Conservation (phyloP, 768 basidiomycete species). For the Lentinula aciculospora region DNA sequence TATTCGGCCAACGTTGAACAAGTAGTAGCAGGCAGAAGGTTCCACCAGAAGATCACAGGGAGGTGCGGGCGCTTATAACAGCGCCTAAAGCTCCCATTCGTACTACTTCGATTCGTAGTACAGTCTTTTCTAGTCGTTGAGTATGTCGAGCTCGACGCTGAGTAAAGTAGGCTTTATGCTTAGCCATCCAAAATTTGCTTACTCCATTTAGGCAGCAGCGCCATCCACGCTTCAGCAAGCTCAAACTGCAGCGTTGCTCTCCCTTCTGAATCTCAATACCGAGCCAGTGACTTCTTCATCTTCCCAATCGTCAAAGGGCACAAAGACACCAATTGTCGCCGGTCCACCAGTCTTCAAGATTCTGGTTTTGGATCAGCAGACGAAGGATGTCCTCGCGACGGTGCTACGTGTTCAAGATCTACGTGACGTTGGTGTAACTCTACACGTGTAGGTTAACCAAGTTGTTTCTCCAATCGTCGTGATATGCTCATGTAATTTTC, state of each 20-base stretch:
- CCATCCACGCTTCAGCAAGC: conserved; percentile 74
- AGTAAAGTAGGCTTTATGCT: conserved; percentile 31
- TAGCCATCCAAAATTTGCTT: background rate
- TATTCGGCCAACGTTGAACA: too few species aligned
- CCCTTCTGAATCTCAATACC: conserved; percentile 80
- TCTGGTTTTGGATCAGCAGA: conserved; percentile 88
- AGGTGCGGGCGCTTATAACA: too few species aligned
- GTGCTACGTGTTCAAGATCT: conserved; percentile 94
- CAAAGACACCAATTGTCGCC: conserved; percentile 44
- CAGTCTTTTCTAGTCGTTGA: background rate
- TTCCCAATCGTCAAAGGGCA: conserved; percentile 31
- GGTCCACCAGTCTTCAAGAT: conserved; percentile 95
- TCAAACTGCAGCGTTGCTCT: conserved; percentile 81
- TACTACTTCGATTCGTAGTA: too few species aligned
- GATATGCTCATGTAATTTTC: conserved; percentile 5
- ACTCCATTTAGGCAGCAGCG: conserved; percentile 26
- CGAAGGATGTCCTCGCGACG: conserved; percentile 95
- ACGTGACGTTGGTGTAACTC: conserved; percentile 92
- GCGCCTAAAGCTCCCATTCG: too few species aligned
- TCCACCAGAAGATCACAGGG: too few species aligned
- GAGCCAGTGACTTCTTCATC: conserved; percentile 28
- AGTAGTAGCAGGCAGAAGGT: too few species aligned
- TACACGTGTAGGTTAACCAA: conserved; percentile 78
- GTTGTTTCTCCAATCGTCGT: background rate
- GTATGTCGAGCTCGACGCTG: conserved; percentile 39